Percentiles rank a stretch among this genome's conserved stretches.
phyloP scores from a whole-genome alignment of 2,329 filamentous ascomycete genomes.

The Aspergillus clavatus region DNA sequence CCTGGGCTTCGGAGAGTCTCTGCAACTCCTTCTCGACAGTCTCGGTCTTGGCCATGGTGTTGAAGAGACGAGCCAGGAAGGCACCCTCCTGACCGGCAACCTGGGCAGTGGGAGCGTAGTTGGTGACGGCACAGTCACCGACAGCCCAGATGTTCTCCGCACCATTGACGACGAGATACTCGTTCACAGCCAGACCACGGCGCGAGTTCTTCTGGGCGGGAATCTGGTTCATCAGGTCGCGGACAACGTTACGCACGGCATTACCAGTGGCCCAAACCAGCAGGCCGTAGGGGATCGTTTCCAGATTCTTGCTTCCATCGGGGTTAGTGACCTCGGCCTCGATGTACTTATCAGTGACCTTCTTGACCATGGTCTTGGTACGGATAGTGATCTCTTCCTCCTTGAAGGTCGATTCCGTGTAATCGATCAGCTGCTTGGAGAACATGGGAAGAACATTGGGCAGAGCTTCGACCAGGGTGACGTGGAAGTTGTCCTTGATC shows the following conservation, averaged over 20 bases:
- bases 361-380: conserved; percentile 99
- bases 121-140: conserved; percentile 93
- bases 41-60: conserved; percentile 97
- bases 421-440: conserved; percentile 98
- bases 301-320: conserved; percentile 75
- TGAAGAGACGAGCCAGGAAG: conserved; percentile 93
- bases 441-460: conserved; percentile 95
- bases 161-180: conserved; percentile 97
- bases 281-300: conserved; percentile 86
- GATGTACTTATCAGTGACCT: conserved; percentile 85
- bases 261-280: conserved; percentile 99
- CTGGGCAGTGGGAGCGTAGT: conserved; percentile 96
- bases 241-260: conserved; percentile 80
- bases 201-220: conserved; percentile 93
- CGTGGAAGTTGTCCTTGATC: conserved; percentile 90
- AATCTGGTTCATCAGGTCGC: conserved; percentile 86
- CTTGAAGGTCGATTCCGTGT: conserved; percentile 98
- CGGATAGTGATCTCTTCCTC: conserved; percentile 97
- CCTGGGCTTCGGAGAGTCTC: conserved; percentile 60
- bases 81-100: conserved; percentile 92
- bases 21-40: conserved; percentile 71
- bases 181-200: conserved; percentile 92
- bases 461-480: conserved; percentile 94
- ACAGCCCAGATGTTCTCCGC: conserved; percentile 97
- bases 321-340: conserved; percentile 80